Conservation (phyloP, 257 asterid species). For the Eucommia ulmoides region DNA sequence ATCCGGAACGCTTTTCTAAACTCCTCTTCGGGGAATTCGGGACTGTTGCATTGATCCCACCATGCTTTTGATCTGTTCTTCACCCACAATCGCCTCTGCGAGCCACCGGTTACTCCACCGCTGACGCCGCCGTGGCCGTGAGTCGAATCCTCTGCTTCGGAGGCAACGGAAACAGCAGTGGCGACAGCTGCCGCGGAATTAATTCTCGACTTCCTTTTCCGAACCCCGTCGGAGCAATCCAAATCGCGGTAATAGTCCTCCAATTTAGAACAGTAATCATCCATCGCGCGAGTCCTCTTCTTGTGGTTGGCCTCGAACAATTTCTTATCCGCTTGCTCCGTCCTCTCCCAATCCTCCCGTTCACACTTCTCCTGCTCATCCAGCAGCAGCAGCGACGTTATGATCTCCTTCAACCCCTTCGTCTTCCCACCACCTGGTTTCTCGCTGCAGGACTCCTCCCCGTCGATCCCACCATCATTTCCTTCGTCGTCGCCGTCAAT, state of each 20-base stretch:
- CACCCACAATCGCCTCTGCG: constrained; percentile 85
- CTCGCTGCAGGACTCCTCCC: too few relatives aligned
- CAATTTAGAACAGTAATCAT: constrained; percentile 43
- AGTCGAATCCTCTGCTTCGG: neutral
- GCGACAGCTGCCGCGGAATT: constrained; percentile 24
- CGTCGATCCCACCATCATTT: too few relatives aligned
- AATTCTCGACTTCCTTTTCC: constrained; percentile 36
- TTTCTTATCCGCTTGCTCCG: constrained; percentile 31
- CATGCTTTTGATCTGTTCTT: constrained; percentile 76
- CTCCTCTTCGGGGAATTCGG: constrained; percentile 81
- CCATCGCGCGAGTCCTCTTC: constrained; percentile 34
- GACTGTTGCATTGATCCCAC: constrained; percentile 96
- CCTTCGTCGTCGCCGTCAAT: too few relatives aligned
- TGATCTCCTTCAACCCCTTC: constrained; percentile 63
- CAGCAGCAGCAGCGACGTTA: constrained; percentile 59
- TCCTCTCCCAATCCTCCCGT: constrained; percentile 23
- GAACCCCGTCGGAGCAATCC: constrained; percentile 28
- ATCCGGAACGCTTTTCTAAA: constrained; percentile 76
- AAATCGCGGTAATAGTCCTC: constrained; percentile 27
- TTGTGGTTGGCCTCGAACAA: constrained; percentile 38
- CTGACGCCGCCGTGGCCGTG: constrained; percentile 4
- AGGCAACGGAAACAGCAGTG: constrained; percentile 8
- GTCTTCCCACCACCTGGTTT: too few relatives aligned
- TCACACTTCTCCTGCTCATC: constrained; percentile 75
- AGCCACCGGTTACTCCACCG: constrained; percentile 14